Conservation (phyloP, 768 basidiomycete genomes). For the Royoungia palumana region DNA sequence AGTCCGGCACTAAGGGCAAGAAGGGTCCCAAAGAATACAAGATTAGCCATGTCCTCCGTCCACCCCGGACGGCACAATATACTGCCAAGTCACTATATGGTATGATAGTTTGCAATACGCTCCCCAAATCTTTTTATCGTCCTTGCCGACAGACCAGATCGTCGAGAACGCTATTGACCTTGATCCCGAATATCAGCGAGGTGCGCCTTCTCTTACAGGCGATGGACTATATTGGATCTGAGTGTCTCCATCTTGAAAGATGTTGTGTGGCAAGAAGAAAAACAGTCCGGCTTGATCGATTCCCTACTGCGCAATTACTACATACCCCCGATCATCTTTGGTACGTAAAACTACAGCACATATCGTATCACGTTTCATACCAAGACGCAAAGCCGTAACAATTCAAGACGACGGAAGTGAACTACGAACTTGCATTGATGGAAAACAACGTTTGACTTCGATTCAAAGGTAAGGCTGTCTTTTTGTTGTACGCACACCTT, state of each 20-base stretch:
- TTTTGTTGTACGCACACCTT: not conserved
- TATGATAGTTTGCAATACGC: slow-evolving; percentile 16
- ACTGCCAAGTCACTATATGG: slow-evolving; percentile 45
- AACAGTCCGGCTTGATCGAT: slow-evolving; percentile 61
- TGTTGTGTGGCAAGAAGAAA: slow-evolving; percentile 61
- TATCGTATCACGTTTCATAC: slow-evolving; percentile 1
- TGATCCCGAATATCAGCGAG: slow-evolving; percentile 65
- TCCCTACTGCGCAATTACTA: slow-evolving; percentile 63
- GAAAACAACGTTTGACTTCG: slow-evolving; percentile 71
- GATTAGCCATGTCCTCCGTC: slow-evolving; percentile 31
- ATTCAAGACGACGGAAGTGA: slow-evolving; percentile 41
- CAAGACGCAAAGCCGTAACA: slow-evolving; percentile 35
- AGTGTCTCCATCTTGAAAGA: slow-evolving; percentile 33
- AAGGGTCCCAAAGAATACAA: slow-evolving; percentile 30
- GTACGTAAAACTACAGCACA: slow-evolving; percentile 32
- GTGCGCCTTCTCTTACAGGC: slow-evolving; percentile 29
- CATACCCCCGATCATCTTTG: slow-evolving; percentile 65
- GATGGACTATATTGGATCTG: not conserved
- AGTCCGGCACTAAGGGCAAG: slow-evolving; percentile 18
- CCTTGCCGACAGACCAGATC: slow-evolving; percentile 41
- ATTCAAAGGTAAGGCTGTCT: slow-evolving; percentile 45
- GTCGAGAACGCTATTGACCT: slow-evolving; percentile 46
- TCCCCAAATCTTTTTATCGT: not conserved
- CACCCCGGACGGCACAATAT: slow-evolving; percentile 40
- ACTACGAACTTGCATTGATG: slow-evolving; percentile 58